phyloP scores from a whole-genome alignment of 1,139 yeast species.

The Pichia sp. region DNA sequence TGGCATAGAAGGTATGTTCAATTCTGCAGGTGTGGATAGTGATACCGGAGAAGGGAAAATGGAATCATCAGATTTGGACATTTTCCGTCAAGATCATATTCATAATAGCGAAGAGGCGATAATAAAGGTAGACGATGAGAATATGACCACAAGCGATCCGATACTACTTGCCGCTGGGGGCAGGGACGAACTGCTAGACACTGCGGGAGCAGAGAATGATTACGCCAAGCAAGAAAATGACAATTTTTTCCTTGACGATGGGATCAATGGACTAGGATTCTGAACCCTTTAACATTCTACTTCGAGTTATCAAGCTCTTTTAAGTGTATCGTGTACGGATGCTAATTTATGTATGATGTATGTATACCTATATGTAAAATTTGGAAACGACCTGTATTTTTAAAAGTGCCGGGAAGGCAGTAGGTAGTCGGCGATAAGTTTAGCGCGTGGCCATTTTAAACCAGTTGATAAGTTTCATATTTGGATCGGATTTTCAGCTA shows the following conservation, averaged over 20 bases:
- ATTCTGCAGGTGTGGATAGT: conserved; percentile 14
- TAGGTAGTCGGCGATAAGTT: too few species aligned
- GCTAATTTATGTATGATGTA: not conserved
- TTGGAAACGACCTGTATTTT: not conserved
- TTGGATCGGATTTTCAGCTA: not conserved
- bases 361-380: not conserved
- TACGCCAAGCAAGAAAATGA: conserved; percentile 9
- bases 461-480: not conserved
- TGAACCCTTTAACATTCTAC: not conserved
- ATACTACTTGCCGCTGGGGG: not conserved
- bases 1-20: conserved; percentile 13
- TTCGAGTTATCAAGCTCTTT: not conserved
- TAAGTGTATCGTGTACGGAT: not conserved
- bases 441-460: not conserved
- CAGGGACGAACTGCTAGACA: conserved; percentile 2
- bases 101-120: conserved; percentile 1
- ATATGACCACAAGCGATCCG: not conserved
- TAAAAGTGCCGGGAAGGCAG: not conserved
- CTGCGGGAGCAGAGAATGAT: conserved; percentile 1
- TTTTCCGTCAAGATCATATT: conserved; percentile 12
- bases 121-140: conserved; percentile 2
- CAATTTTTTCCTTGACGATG: conserved; percentile 14
- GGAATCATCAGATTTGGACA: conserved; percentile 19
- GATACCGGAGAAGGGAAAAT: conserved; percentile 14
- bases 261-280: conserved; percentile 11